Evolutionary conservation across 192 early-diverging fungal species (phyloP).

Genomic region (Linnemannia schmuckeri): DNA sequence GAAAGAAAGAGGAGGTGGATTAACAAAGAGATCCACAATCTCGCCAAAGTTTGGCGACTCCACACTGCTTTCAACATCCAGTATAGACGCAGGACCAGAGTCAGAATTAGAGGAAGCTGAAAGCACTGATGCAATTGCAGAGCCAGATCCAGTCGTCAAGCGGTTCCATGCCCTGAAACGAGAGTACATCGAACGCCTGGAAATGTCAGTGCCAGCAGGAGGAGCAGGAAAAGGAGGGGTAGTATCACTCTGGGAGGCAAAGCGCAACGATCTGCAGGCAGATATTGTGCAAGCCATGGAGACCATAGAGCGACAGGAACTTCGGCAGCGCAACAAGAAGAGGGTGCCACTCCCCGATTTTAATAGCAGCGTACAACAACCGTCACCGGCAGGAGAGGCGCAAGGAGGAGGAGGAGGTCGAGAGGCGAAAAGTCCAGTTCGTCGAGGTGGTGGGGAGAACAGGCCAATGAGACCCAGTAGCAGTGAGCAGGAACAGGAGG

Average conservation of each 20-base stretch:
- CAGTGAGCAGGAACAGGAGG: neutral
- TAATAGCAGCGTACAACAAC: neutral
- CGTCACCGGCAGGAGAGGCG: neutral
- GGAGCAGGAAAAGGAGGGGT: neutral
- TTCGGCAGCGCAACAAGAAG: constrained; percentile 41
- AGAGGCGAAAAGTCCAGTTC: neutral
- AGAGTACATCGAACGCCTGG: neutral
- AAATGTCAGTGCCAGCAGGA: neutral
- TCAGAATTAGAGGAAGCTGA: neutral
- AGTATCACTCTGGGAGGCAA: neutral
- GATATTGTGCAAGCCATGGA: constrained; percentile 6
- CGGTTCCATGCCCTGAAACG: constrained; percentile 26
- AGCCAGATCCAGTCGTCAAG: constrained; percentile 24
- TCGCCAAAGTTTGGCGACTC: neutral
- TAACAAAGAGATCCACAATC: neutral
- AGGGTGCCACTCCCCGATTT: constrained; percentile 28
- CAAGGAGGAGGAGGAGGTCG: neutral
- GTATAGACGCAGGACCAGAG: neutral
- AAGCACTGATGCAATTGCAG: neutral
- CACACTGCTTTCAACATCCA: neutral
- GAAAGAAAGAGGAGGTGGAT: neutral
- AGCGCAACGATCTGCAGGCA: constrained; percentile 3
- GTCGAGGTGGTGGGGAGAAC: neutral
- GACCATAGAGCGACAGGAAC: constrained; percentile 29
- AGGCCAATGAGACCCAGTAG: neutral